Evolutionary conservation across 2,329 filamentous ascomycete species (phyloP), one percentile per base, ranked within the genome.

Genomic region (Sarocladium kiliense): DNA sequence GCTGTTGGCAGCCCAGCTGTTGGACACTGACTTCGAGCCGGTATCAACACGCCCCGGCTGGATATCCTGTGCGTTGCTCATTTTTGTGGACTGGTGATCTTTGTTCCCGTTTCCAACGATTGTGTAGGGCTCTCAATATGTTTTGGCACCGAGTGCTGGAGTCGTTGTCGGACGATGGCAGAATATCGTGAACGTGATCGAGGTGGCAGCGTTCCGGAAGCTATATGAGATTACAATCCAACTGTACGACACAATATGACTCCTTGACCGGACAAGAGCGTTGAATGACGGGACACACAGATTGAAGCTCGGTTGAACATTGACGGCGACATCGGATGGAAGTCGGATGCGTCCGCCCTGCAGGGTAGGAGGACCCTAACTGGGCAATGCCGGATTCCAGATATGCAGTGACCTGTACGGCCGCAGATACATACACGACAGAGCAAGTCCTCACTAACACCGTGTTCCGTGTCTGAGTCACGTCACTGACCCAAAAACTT

Each of bases 11-110:
- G 36, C 34, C 32, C 32, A 53, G 32, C 50, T 53, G 34, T 53
- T 11, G 18, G 47, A 51, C 10, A 39, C 50, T 9, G 50, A 39
- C 16, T 34, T 53, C 26, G 32, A 10, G 34, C 32, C 23, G 19
- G 34, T 12, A 19, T 41, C 50, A 30, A 19, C 18, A 18, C 50
- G 32, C n/a, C 50, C 34, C 3, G 50, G 5, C n/a, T 53, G 32
- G 34, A 53, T 53, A 19, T 53, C 50, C 36, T 53, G 50, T 27
- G 50, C 50, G 32, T 25, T 25, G 23, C 32, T 53, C 50, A 53
- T 53, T 32, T 25, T 27, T 18, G 21, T 7, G 41, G 41, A n/a
- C n/a, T n/a, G n/a, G n/a, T n/a, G n/a, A n/a, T n/a, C n/a, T n/a
- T n/a, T n/a, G n/a, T n/a, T n/a, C n/a, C n/a, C n/a, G n/a, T n/a